Conservation (phyloP, 257 asterid species). For the Echites panduratus region DNA sequence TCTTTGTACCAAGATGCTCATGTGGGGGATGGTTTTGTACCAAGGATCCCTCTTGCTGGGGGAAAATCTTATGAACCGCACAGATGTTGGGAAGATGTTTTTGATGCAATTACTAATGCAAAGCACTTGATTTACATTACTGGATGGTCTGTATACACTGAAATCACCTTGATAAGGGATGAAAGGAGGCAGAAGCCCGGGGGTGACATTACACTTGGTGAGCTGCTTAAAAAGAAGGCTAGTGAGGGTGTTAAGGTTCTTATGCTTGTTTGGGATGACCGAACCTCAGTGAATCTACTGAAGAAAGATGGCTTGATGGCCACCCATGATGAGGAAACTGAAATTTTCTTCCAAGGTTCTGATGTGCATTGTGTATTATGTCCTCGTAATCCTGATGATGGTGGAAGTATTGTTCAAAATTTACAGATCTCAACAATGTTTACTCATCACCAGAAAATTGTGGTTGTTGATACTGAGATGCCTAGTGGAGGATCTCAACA, state of each 20-base stretch:
- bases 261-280: constrained; percentile 87
- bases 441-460: constrained; percentile 83
- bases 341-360: constrained; percentile 41
- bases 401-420: constrained; percentile 70
- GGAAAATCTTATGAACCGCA: constrained; percentile 59
- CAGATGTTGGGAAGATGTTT: constrained; percentile 78
- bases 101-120: constrained; percentile 70
- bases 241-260: constrained; percentile 69
- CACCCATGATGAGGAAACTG: constrained; percentile 82
- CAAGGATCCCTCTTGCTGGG: constrained; percentile 60
- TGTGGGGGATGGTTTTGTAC: constrained; percentile 62
- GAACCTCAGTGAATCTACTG: constrained; percentile 62
- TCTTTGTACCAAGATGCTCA: constrained; percentile 75
- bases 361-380: constrained; percentile 69
- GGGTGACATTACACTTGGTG: constrained; percentile 67
- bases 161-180: constrained; percentile 59
- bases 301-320: constrained; percentile 88
- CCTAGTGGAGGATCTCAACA: constrained; percentile 37
- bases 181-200: constrained; percentile 72
- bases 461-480: constrained; percentile 57
- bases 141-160: constrained; percentile 89
- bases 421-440: constrained; percentile 79
- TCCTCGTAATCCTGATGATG: constrained; percentile 77
- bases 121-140: constrained; percentile 80
- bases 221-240: constrained; percentile 68